phyloP scores from a whole-genome alignment of 2,329 filamentous ascomycete species.

The Bipolaris bicolor region DNA sequence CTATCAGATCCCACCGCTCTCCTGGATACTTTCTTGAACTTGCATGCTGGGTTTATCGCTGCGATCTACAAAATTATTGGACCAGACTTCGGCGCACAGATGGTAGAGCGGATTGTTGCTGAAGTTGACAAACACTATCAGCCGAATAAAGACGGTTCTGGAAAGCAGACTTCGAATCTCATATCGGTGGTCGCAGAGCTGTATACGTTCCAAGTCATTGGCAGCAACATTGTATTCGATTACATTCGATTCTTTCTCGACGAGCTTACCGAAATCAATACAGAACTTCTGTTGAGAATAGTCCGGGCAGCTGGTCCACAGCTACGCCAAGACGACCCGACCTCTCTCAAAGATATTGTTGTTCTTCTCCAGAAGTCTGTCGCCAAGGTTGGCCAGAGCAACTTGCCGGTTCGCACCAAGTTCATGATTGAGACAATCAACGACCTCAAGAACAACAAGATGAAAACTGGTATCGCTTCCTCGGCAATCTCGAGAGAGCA shows the following conservation, averaged over 20 bases:
- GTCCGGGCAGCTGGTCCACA: constrained; percentile 81
- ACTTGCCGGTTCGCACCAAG: constrained; percentile 83
- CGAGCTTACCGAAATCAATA: constrained; percentile 81
- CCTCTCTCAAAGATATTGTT: constrained; percentile 87
- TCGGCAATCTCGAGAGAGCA: constrained; percentile 80
- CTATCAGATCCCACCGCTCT: constrained; percentile 79
- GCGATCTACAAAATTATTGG: constrained; percentile 87
- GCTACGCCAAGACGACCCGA: constrained; percentile 85
- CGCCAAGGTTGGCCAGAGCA: constrained; percentile 68
- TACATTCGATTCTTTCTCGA: constrained; percentile 80
- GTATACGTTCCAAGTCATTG: constrained; percentile 90
- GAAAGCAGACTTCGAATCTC: constrained; percentile 73
- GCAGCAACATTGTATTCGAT: constrained; percentile 85
- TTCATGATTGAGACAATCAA: constrained; percentile 98
- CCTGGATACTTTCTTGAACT: constrained; percentile 86
- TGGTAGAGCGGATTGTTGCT: constrained; percentile 78
- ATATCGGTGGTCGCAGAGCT: constrained; percentile 83
- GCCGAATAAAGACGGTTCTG: constrained; percentile 44
- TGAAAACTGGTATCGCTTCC: constrained; percentile 75
- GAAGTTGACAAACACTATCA: constrained; percentile 73
- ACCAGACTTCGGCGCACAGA: constrained; percentile 85
- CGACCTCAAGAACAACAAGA: constrained; percentile 90
- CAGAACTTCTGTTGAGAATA: constrained; percentile 83
- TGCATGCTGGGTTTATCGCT: constrained; percentile 87
- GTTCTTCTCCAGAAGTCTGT: constrained; percentile 76